Base-by-base conservation (phyloP, 2,329 filamentous ascomycete species). In the Penicillium sp. region DNA sequence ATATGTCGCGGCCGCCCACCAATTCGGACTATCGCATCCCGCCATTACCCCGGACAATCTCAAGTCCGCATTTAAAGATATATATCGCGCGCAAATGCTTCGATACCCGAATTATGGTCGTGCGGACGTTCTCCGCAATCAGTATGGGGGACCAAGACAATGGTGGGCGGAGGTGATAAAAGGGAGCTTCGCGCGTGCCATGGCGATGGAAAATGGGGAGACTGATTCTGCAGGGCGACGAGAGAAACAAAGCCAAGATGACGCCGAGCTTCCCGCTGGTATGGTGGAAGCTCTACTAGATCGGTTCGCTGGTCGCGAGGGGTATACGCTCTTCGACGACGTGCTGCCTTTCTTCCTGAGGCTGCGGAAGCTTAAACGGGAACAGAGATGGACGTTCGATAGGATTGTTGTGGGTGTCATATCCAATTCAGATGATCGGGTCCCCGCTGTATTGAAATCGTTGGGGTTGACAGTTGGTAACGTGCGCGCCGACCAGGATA, bases 371-470 rank as follows among this genome's bases (percentile, higher is more conserved):
- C 27, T 60, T 1, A 52, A 54, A 35, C 29, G 25, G 28, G 41
- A 22, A 10, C 22, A 16, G 40, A 47, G 25, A 39, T 30, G 18
- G 29, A 45, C 53, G 6, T 71, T 71, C 45, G 63, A 70, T n/a
- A 58, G 63, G 6, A 52, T 75, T 2, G 29, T 73, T 18, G 56
- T 75, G 1, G 74, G 74, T 0, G 65, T 76, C 5, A 51, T 76
- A 35, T 75, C 74, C 3, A 76, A 76, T 50, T 75, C 74, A 10
- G 74, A 76, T 57, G 73, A 75, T 48, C 65, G 74, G 2, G 65
- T 75, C 16, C 62, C 67, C 3, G 60, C 54, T 10, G 68, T 76
- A 7, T 52, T 76, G 29, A 65, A 64, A 44, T 67, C 68, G 2
- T 48, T 76, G 43, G 72, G 71, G 0, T 36, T 75, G 9, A 53